Conservation (phyloP, 202 grass and related monocot genomes). For the Schoenoplectus tabernaemontani region DNA sequence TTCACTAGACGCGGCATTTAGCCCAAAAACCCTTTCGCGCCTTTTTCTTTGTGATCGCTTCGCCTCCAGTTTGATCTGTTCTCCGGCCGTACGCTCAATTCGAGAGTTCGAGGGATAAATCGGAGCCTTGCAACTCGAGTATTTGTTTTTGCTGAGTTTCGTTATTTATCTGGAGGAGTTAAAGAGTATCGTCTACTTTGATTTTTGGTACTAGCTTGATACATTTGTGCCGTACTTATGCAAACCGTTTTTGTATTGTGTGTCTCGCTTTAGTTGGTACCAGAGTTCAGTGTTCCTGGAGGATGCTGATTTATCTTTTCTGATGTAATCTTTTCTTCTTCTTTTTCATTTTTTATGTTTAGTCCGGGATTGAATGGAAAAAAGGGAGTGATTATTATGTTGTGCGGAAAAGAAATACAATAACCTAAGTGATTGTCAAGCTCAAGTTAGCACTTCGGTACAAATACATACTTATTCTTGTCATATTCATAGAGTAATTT, state of each 20-base stretch:
- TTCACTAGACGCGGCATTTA: neutral
- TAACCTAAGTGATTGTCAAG: constrained; percentile 64
- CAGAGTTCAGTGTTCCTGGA: neutral
- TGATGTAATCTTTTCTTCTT: neutral
- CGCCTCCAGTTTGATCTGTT: neutral
- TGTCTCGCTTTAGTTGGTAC: neutral
- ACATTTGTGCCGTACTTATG: neutral
- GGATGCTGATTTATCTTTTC: neutral
- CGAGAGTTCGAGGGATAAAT: neutral
- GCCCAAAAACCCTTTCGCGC: neutral
- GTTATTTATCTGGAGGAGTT: neutral
- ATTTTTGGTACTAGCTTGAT: neutral
- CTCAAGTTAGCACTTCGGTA: constrained; percentile 80
- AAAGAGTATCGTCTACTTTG: neutral
- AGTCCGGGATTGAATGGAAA: constrained; percentile 29
- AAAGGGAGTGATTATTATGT: constrained; percentile 58
- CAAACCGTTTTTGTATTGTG: neutral
- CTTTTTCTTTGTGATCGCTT: neutral
- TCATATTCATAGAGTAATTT: neutral
- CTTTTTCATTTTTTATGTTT: neutral
- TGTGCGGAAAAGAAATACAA: constrained; percentile 74
- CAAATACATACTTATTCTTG: neutral
- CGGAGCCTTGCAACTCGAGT: neutral
- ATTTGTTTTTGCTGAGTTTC: neutral
- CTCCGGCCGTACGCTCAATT: neutral